These are phyloP conservation scores for Mentha longifolia DNA, from an alignment of 257 asterid genomes.

Conservation along the genomic window DNA sequence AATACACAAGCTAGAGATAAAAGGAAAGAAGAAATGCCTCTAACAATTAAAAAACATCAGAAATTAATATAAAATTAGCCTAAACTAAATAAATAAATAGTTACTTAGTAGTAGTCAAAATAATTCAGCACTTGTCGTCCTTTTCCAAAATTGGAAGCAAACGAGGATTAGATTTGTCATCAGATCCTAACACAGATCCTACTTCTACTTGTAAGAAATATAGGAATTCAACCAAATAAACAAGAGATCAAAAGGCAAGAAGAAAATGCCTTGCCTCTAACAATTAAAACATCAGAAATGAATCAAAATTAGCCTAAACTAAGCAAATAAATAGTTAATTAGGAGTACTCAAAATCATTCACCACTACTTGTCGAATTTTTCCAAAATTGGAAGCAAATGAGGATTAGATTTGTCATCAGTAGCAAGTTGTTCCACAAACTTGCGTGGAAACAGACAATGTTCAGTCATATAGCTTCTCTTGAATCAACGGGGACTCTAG, in stretches of 20 bases:
- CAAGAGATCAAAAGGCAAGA: not conserved
- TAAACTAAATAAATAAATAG: not conserved
- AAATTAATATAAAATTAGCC: constrained; percentile 15
- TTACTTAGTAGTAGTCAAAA: not conserved
- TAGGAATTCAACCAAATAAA: not conserved
- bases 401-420: constrained; percentile 14
- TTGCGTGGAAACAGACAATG: constrained; percentile 44
- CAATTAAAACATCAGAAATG: constrained; percentile 5
- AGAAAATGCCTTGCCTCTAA: not conserved
- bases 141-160: constrained; percentile 20
- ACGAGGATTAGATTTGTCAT: constrained; percentile 32
- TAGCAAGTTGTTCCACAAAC: no score
- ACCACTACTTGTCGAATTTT: not conserved
- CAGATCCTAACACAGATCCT: constrained; percentile 31
- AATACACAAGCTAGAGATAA: not conserved
- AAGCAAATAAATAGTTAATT: not conserved
- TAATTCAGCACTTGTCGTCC: not conserved
- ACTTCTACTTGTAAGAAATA: not conserved
- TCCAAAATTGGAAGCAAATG: constrained; percentile 14
- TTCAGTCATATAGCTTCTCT: constrained; percentile 67
- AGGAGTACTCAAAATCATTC: not conserved
- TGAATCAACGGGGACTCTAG: constrained; percentile 64
- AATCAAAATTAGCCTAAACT: constrained; percentile 19
- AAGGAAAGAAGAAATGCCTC: not conserved
- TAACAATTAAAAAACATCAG: not conserved